These are phyloP conservation scores for Funneliformis mosseae DNA, from an alignment of 192 early-diverging fungal genomes.

Conservation along the genomic window DNA sequence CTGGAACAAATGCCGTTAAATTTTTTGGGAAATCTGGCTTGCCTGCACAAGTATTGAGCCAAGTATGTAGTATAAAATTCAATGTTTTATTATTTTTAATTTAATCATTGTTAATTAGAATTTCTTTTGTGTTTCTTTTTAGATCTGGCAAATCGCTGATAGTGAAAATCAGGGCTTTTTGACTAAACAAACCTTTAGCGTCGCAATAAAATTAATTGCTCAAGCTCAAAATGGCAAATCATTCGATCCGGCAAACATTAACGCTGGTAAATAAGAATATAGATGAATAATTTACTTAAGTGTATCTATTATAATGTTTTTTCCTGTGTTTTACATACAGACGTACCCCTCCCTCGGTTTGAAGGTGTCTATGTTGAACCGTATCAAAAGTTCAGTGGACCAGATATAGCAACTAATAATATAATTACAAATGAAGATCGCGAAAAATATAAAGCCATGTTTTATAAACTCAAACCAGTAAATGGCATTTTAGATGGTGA, in stretches of 20 bases:
- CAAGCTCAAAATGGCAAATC: constrained; percentile 75
- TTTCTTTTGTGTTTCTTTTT: background rate
- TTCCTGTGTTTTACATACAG: constrained; percentile 22
- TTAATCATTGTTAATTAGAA: background rate
- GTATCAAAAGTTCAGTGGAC: background rate
- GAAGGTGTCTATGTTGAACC: constrained; percentile 48
- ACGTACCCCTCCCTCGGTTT: constrained; percentile 61
- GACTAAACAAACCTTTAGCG: constrained; percentile 70
- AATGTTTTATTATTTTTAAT: background rate
- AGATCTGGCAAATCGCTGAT: constrained; percentile 91
- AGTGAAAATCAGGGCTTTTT: constrained; percentile 74
- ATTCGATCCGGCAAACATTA: constrained; percentile 55
- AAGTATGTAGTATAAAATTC: constrained; percentile 40
- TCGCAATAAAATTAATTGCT: constrained; percentile 88
- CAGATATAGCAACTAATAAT: constrained; percentile 31
- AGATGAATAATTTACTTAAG: background rate
- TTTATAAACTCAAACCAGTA: constrained; percentile 36
- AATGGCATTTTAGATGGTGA: constrained; percentile 39
- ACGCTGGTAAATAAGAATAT: constrained; percentile 18
- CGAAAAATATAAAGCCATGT: constrained; percentile 44
- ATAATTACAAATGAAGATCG: constrained; percentile 36
- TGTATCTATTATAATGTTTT: background rate
- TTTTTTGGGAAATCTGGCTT: constrained; percentile 78
- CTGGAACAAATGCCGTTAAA: constrained; percentile 68
- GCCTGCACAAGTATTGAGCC: constrained; percentile 58